Evolutionary conservation across 2,329 filamentous ascomycete genomes (phyloP), one percentile per base, ranked within the genome.

Genomic region (Aspergillus brunneoviolaceus): DNA sequence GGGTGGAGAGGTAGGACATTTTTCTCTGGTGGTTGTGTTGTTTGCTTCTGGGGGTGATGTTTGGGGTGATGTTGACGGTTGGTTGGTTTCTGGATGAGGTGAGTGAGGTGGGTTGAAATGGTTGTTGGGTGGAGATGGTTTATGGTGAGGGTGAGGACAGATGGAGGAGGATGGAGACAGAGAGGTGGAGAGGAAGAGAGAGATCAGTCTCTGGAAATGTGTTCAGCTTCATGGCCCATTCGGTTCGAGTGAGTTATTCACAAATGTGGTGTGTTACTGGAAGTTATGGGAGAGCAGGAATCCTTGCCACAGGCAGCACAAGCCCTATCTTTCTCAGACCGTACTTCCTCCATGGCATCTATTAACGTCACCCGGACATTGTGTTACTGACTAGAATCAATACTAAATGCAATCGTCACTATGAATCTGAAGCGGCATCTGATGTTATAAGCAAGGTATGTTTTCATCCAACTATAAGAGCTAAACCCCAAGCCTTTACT

Each of bases 401-500:
- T 7, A 45, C 16, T 35, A 6, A 35, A 16, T 16, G 33, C 14
- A 35, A 0, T 16, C 39, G 16, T 45, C 14, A 45, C 14, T 19
- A n/a, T 7, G n/a, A 19, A 10, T 45, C 14, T 19, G 16, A 45
- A 45, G 39, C 5, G 14, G 14, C 39, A n/a, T 45, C 39, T 9
- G 14, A 19, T 45, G 39, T 45, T 45, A 45, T 51, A 5, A 55
- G 68, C 61, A 31, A 74, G 51, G 6, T 35, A 27, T 39, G 33
- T 33, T 35, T 48, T 27, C 53, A 25, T 49, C 53, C 42, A 39
- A 55, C 27, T 55, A 16, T 33, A 25, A 33, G 19, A 50, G 25
- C 29, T 50, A 50, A 12, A 31, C 19, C 12, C 35, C 11, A 39
- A 39, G 5, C 31, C 33, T 59, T 68, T 59, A 72, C 62, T 71